Conservation (phyloP, 495 filamentous ascomycete genomes). For the Cudoniella acicularis region DNA sequence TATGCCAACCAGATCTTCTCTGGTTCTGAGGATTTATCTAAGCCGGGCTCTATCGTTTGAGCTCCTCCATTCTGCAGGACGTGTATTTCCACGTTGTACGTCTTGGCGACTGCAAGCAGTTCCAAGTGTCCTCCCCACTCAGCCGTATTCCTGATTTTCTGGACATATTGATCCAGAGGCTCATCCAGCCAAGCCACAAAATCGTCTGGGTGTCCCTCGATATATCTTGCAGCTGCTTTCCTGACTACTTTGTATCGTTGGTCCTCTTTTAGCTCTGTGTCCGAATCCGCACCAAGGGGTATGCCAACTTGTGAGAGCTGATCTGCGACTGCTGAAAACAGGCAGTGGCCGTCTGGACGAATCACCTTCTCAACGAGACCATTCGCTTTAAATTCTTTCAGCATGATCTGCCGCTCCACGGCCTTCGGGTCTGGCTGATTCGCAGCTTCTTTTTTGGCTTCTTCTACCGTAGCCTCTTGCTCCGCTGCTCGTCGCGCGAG, state of each 20-base stretch:
- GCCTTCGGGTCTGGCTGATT: conserved; percentile 69
- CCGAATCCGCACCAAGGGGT: conserved; percentile 30
- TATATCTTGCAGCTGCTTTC: conserved; percentile 53
- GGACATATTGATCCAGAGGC: conserved; percentile 66
- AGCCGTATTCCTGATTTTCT: conserved; percentile 78
- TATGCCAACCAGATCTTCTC: conserved; percentile 85
- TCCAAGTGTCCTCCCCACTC: conserved; percentile 97
- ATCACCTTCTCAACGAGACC: conserved; percentile 73
- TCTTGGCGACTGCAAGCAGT: conserved; percentile 76
- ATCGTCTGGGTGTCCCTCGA: conserved; percentile 45
- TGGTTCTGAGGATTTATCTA: conserved; percentile 24
- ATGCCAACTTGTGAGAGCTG: conserved; percentile 56
- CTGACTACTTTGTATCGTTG: conserved; percentile 51
- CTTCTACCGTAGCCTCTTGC: conserved; percentile 59
- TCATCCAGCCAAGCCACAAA: conserved; percentile 79
- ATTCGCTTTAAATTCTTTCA: conserved; percentile 54
- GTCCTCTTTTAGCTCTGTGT: conserved; percentile 17
- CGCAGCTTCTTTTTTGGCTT: conserved; percentile 71
- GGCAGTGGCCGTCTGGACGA: conserved; percentile 86
- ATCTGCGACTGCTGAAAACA: conserved; percentile 91
- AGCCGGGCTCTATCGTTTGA: conserved; percentile 62
- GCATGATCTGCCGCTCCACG: conserved; percentile 68
- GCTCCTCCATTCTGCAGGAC: conserved; percentile 81
- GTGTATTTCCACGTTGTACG: conserved; percentile 77
- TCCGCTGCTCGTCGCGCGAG: conserved; percentile 86